These are phyloP conservation scores for Primulina eburnea DNA, from an alignment of 257 asterid species.

Conservation along the genomic window DNA sequence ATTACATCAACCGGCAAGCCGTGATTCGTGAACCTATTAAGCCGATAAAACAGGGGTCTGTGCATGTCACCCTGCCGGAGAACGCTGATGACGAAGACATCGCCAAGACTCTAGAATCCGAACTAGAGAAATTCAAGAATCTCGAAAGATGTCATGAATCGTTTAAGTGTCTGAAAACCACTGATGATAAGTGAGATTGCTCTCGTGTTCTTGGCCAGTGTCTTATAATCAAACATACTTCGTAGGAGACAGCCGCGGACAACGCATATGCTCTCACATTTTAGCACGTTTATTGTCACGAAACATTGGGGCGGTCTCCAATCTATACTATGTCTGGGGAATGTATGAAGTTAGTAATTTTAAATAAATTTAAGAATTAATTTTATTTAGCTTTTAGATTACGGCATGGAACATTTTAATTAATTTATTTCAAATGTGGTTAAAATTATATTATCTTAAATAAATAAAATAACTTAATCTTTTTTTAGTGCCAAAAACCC, in stretches of 20 bases:
- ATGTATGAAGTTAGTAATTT: not conserved
- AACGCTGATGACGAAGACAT: slow-evolving; percentile 51
- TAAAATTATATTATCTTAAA: too few species aligned
- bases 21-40: slow-evolving; percentile 22
- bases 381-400: not conserved
- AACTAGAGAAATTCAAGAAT: slow-evolving; percentile 42
- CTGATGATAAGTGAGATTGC: slow-evolving; percentile 25
- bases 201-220: slow-evolving; percentile 18
- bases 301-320: not conserved
- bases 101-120: slow-evolving; percentile 59
- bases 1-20: slow-evolving; percentile 54
- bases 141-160: slow-evolving; percentile 37
- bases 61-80: slow-evolving; percentile 67
- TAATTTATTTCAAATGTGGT: too few species aligned
- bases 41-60: slow-evolving; percentile 58
- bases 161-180: slow-evolving; percentile 34
- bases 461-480: too few species aligned
- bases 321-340: slow-evolving; percentile 7
- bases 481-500: not conserved
- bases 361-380: too few species aligned
- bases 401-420: not conserved
- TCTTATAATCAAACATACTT: slow-evolving; percentile 20
- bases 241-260: slow-evolving; percentile 9
- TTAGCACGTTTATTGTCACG: not conserved
- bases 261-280: slow-evolving; percentile 19